Evolutionary conservation across 2,329 filamentous ascomycete species (phyloP).

Genomic region (Raffaelea ambrosiae): DNA sequence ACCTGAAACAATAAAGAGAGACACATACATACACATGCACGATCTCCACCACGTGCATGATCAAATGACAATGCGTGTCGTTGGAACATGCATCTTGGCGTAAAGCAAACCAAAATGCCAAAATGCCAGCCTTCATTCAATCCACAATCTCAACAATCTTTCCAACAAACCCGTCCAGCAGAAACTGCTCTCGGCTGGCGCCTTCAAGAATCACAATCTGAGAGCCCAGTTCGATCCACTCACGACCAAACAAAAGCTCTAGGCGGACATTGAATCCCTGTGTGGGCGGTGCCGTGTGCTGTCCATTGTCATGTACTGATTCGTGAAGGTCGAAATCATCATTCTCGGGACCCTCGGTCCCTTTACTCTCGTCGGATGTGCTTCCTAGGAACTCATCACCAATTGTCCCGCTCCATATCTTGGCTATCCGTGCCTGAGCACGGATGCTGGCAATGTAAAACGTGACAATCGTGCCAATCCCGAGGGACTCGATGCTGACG

Average conservation of each 20-base stretch:
- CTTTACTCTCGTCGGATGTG: slow-evolving; percentile 7
- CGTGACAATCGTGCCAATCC: slow-evolving; percentile 62
- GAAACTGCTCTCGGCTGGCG: slow-evolving; percentile 56
- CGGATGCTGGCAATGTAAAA: slow-evolving; percentile 84
- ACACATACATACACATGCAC: too few species aligned
- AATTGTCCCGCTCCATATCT: slow-evolving; percentile 16
- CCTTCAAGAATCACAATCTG: slow-evolving; percentile 65
- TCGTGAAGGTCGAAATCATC: slow-evolving; percentile 46
- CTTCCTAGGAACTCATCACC: slow-evolving; percentile 10
- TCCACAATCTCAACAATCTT: slow-evolving; percentile 54
- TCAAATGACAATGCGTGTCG: neutral
- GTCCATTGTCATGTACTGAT: slow-evolving; percentile 31
- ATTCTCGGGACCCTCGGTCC: slow-evolving; percentile 14
- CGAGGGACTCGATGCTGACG: slow-evolving; percentile 52
- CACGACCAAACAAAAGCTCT: slow-evolving; percentile 59
- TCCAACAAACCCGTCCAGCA: slow-evolving; percentile 66
- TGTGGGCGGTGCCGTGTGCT: slow-evolving; percentile 15
- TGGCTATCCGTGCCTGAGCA: slow-evolving; percentile 62
- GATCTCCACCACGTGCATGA: neutral
- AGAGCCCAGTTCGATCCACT: slow-evolving; percentile 66
- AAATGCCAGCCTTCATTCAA: too few species aligned
- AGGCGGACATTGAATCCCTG: slow-evolving; percentile 50
- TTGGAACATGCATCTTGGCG: neutral
- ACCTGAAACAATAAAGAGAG: too few species aligned
- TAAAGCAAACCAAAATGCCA: too few species aligned